Base-by-base conservation (phyloP, 768 basidiomycete genomes). In the Mycena filopes region DNA sequence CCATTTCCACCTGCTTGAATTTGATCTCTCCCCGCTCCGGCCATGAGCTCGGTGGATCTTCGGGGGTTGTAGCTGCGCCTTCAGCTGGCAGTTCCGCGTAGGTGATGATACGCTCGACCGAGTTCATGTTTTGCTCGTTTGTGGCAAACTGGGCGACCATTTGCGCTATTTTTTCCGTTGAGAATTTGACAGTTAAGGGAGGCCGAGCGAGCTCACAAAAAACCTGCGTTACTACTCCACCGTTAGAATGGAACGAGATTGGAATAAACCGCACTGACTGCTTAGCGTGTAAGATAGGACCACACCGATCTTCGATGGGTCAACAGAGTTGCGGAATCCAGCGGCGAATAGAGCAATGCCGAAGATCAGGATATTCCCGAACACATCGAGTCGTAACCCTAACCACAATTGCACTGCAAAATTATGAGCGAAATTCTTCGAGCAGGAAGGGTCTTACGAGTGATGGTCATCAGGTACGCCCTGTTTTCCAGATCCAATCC, bases 91-190 rank as follows among this genome's bases (percentile, higher is more conserved):
- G 81, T 45, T 89, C 82, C 12, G 84, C 82, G 75, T 92, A 94
- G 53, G 89, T 84, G n/a, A 89, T 76, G 4, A 92, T 80, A 21
- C 91, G 84, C 71, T 92, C 91, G 9, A 89, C 89, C 0, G 88
- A 85, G 69, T 91, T 91, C 85, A 91, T 90, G 71, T 88, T 88
- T 73, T 89, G 87, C 71, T 89, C 89, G 65, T 84, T 88, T 66
- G 82, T 79, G 6, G 89, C 87, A 68, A 86, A 89, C 31, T 81
- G 78, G 1, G 83, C 79, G 18, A 89, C 81, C 74, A 89, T 81
- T 65, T 86, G 81, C 8, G 86, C 85, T 88, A 71, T 48, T 54
- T n/a, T 47, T 20, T 66, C 20, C 47, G 53, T 25, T 45, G 55
- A 15, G 26, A 18, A 31, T 18, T 18, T 12, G n/a, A n/a, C n/a